These are phyloP conservation scores for Hypericum androsaemum DNA, from an alignment of 345 rosid genomes.

Conservation along the genomic window DNA sequence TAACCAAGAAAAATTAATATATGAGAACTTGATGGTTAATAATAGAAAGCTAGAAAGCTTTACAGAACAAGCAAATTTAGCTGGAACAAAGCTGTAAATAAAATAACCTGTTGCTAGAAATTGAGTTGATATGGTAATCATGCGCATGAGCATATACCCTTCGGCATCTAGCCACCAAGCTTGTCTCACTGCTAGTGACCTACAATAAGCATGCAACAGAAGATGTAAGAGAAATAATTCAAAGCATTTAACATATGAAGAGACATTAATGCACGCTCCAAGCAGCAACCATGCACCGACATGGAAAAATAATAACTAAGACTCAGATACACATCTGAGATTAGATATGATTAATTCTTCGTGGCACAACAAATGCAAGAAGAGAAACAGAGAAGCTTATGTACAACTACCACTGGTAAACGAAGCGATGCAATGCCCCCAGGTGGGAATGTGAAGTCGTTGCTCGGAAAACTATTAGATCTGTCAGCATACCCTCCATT, in stretches of 20 bases:
- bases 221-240: slow-evolving; percentile 2
- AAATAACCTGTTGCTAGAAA: slow-evolving; percentile 76
- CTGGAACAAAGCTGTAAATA: neutral
- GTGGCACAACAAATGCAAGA: neutral
- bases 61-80: neutral
- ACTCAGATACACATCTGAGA: neutral
- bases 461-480: slow-evolving; percentile 28
- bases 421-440: slow-evolving; percentile 75
- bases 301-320: too few relatives aligned
- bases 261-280: too few relatives aligned
- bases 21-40: neutral
- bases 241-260: too few relatives aligned
- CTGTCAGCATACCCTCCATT: slow-evolving; percentile 57
- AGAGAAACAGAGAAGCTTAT: slow-evolving; percentile 2
- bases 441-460: slow-evolving; percentile 49
- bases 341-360: slow-evolving; percentile 4
- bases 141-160: slow-evolving; percentile 97
- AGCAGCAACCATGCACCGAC: too few relatives aligned
- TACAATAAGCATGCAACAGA: slow-evolving; percentile 11
- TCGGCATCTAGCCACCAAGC: slow-evolving; percentile 82
- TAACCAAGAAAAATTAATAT: neutral
- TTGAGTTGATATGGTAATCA: slow-evolving; percentile 97
- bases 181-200: slow-evolving; percentile 81
- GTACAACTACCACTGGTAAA: slow-evolving; percentile 83
- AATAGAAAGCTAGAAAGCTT: neutral